Evolutionary conservation across 2,329 filamentous ascomycete species (phyloP), one percentile per base, ranked within the genome.

Genomic region (Xylaria sp.): DNA sequence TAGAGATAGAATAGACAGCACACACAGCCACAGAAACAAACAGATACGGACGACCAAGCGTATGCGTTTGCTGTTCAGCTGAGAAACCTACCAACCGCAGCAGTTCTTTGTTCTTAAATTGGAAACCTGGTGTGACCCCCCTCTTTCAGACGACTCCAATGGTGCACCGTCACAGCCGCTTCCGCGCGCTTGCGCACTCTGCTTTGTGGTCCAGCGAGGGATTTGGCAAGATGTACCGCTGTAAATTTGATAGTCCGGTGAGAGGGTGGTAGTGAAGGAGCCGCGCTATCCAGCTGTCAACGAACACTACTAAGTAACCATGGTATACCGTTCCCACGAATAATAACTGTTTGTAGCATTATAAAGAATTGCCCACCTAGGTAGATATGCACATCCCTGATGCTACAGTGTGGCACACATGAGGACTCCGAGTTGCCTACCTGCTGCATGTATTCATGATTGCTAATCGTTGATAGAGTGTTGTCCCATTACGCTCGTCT

Each of bases 21-120:
- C 39, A 59, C 55, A 64, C 39, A 67, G 65, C 65, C 66, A 69
- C 56, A 54, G 61, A 31, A 34, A 57, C 52, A 64, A 52, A 52
- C 25, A 52, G 10, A 52, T 18, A 13, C 25, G 15, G 8, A 18
- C 10, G 3, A 8, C 15, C 41, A 46, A 4, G 5, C 4, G 12
- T 5, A 20, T 18, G 54, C 10, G 31, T 51, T 65, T 50, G 39
- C 41, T 60, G 31, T 23, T 37, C 25, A 23, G 62, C 57, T 48
- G 56, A 56, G n/a, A 2, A 34, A 13, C 23, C 13, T 23, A 23
- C 63, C 67, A 63, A 66, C 54, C 57, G 54, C 59, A 51, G 63
- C 58, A 20, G 31, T 41, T 20, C 52, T 55, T 51, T 55, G 52
- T 69, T 62, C 67, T 69, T 69, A 69, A 69, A 69, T 66, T 69